Evolutionary conservation across 352 stramenopile species (phyloP), one percentile per base, ranked within the genome.

Genomic region (Elongisporangium prolatum): DNA sequence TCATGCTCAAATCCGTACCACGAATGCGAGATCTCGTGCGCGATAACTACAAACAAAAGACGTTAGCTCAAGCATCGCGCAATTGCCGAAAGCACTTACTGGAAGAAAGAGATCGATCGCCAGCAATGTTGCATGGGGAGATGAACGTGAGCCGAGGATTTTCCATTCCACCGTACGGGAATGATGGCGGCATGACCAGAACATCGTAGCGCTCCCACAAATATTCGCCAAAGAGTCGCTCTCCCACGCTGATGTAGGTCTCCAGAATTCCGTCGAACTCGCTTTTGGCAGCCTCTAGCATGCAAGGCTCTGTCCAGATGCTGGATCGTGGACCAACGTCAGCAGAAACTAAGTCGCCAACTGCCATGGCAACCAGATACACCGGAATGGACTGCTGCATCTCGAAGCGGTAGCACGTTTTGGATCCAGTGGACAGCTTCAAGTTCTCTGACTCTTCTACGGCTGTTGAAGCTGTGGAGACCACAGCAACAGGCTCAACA

Each of bases 161-260:
- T 71, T 99, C 97, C 97, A 99, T 99, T n/a, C 97, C 97, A 37
- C 97, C 97, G 70, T 99, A 99, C 0, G 88, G 86, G 59, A 97
- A 97, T n/a, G 79, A 94, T 7, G 84, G 84, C 10, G 86, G 86
- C 84, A 96, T 90, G 37, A 91, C 75, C 47, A 96, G 56, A 53
- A 96, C 59, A 57, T 93, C 86, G 61, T 96, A 96, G 9, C 74
- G 78, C 56, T 91, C 83, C 86, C 86, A 96, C 53, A 83, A 55
- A 59, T 96, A 96, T n/a, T 82, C 71, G 13, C 83, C 84, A 55
- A 96, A 92, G 34, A 93, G 78, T 0, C 67, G 64, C 58, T 93
- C 86, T 21, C 85, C 83, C 17, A 89, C 84, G 2, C 52, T 54
- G 20, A 96, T 69, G 40, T 91, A 91, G 22, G 87, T 78, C 51